These are phyloP conservation scores for Calonectria pseudoreteaudii DNA, from an alignment of 2,329 filamentous ascomycete species.

Conservation along the genomic window DNA sequence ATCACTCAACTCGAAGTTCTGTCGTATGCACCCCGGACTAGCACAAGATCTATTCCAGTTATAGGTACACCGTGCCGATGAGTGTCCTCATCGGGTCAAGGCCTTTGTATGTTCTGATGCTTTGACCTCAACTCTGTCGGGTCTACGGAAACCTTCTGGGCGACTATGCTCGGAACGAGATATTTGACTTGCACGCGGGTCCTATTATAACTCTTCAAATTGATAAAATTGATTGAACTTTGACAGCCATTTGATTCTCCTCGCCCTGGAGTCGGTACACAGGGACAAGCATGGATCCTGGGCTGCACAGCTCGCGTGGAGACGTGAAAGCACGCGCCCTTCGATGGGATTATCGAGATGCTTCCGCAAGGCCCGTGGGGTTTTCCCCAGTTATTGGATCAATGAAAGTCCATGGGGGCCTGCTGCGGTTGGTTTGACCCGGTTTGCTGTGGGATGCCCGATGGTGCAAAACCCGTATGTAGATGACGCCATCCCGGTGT, in stretches of 20 bases:
- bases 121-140: not conserved
- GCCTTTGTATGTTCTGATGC: not conserved
- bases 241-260: not conserved
- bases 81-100: constrained; percentile 13
- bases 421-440: constrained; percentile 4
- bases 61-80: not conserved
- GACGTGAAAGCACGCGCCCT: not conserved
- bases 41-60: not conserved
- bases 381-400: constrained; percentile 4
- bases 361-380: constrained; percentile 17
- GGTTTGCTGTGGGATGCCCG: constrained; percentile 17
- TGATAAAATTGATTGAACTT: not conserved
- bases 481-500: constrained; percentile 38
- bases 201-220: not conserved
- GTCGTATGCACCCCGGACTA: constrained; percentile 2
- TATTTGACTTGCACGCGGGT: not conserved
- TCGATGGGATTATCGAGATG: constrained; percentile 21
- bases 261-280: not conserved
- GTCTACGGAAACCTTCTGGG: not conserved
- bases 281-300: not conserved
- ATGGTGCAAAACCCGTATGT: constrained; percentile 38
- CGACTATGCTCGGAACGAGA: not conserved
- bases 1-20: constrained; percentile 38
- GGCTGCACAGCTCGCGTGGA: not conserved
- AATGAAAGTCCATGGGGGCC: not conserved